Percentiles rank a stretch among this genome's conserved stretches.
phyloP scores from a whole-genome alignment of 2,329 filamentous ascomycete genomes.

The Aspergillus proliferans region DNA sequence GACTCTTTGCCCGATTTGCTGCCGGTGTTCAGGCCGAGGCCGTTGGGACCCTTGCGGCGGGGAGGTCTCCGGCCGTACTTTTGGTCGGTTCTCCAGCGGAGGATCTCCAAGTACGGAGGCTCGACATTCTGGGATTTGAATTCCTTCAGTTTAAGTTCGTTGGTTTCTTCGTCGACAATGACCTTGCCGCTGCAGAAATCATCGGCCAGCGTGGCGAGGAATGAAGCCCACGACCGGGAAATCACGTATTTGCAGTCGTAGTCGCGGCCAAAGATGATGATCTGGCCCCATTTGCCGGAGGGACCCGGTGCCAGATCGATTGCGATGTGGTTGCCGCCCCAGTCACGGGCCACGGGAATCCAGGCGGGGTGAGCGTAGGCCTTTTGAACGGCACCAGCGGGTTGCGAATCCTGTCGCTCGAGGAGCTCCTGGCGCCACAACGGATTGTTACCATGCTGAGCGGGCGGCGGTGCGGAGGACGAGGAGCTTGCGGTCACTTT shows the following conservation, averaged over 20 bases:
- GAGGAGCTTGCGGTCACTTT: conserved; percentile 65
- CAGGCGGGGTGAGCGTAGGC: conserved; percentile 89
- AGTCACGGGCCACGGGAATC: conserved; percentile 94
- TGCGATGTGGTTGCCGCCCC: conserved; percentile 96
- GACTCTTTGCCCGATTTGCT: conserved; percentile 46
- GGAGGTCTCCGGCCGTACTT: conserved; percentile 67
- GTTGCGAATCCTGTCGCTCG: conserved; percentile 79
- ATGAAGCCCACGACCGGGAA: conserved; percentile 81
- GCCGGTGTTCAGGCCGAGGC: conserved; percentile 49
- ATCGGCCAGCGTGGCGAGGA: conserved; percentile 81
- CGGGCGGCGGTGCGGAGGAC: conserved; percentile 57
- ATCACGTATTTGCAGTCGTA: conserved; percentile 99
- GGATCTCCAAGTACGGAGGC: conserved; percentile 86
- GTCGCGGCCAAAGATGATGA: conserved; percentile 93
- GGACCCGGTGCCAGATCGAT: conserved; percentile 89
- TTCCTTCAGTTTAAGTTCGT: conserved; percentile 85
- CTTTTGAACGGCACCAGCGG: conserved; percentile 78
- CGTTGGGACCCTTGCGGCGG: conserved; percentile 43
- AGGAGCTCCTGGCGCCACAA: conserved; percentile 82
- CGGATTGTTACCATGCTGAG: conserved; percentile 51
- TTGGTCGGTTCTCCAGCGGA: conserved; percentile 92
- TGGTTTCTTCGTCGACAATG: conserved; percentile 84
- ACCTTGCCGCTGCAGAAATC: conserved; percentile 86
- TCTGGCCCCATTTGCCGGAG: conserved; percentile 85
- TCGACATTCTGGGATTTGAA: conserved; percentile 87